Evolutionary conservation across 2,329 filamentous ascomycete genomes (phyloP), one percentile per base, ranked within the genome.

Genomic region (Chaetomiaceae sp.): DNA sequence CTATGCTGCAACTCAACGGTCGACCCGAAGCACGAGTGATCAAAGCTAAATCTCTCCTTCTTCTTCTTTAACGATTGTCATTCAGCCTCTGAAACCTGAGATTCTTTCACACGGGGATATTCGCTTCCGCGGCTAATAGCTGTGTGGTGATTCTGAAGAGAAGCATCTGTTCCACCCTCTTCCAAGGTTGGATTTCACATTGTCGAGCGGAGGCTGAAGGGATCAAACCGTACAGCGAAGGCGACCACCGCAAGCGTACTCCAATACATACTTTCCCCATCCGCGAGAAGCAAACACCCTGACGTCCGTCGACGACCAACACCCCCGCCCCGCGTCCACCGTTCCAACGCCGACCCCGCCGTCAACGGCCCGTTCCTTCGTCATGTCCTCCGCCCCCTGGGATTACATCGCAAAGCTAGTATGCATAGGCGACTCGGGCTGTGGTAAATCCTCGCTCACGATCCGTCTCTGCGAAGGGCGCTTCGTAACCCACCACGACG

Each of bases 351-450:
- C n/a, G n/a, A 8, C 25, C 16, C 29, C 27, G 23, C 36, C 14
- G 16, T 34, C 54, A 48, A 44, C 44, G 48, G 32, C 30, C 53
- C 54, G 46, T 56, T 48, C 59, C 63, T 40, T 42, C 30, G 38
- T 45, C 68, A 84, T 84, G 80, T 78, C 79, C 66, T 78, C 78
- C 66, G 69, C 77, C 59, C 86, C 90, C 71, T 97, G 92, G 92
- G 90, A 97, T 76, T 97, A 95, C 77, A 99, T 97, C 69, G 91
- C 92, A 71, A 99, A 99, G 74, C 89, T 99, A 65, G 92, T 97
- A 67, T 95, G 90, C 75, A 90, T 99, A 66, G 94, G 94, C 70
- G 94, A 97, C 75, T 94, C 88, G 41, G 94, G 91, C 68, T 95
- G 90, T 68, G 94, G 94, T 66, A 99, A 99, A 78, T 95, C 90